These are phyloP conservation scores for Euphorbia corollata DNA, from an alignment of 441 rosid species.

Conservation along the genomic window DNA sequence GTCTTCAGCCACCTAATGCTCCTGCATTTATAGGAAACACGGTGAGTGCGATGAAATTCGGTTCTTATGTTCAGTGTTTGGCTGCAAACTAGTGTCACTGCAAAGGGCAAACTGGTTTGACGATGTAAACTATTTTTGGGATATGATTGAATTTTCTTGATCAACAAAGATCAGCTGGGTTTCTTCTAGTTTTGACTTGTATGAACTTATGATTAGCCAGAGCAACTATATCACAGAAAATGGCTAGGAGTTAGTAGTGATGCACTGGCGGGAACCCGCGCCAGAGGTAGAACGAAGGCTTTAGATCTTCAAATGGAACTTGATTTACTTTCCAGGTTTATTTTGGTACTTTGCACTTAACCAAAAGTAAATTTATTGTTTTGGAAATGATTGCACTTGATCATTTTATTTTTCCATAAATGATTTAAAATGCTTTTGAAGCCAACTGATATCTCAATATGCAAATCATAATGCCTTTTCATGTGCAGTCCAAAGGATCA, in stretches of 20 bases:
- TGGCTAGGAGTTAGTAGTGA: conserved; percentile 67
- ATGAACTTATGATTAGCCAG: conserved; percentile 69
- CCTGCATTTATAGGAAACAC: conserved; percentile 96
- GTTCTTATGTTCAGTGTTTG: background rate
- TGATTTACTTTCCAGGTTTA: conserved; percentile 73
- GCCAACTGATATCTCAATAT: conserved; percentile 15
- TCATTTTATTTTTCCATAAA: background rate
- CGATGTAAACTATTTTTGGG: background rate
- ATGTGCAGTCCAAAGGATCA: conserved; percentile 72
- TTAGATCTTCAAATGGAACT: conserved; percentile 72
- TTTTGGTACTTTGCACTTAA: conserved; percentile 14
- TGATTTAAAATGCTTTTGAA: conserved; percentile 1
- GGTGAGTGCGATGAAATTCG: conserved; percentile 32
- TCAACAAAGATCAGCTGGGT: conserved; percentile 13
- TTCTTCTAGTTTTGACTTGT: conserved; percentile 38
- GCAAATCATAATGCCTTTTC: background rate
- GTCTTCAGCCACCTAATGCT: conserved; percentile 82
- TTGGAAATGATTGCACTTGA: background rate
- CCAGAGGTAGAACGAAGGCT: conserved; percentile 55
- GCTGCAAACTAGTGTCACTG: background rate
- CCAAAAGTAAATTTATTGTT: background rate
- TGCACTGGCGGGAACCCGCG: conserved; percentile 91
- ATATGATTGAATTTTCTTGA: background rate
- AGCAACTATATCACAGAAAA: conserved; percentile 83
- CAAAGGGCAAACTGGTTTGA: background rate